A percentile compares a stretch with the other conserved stretches of the same genome.
Evolutionary conservation across 495 filamentous ascomycete genomes (phyloP).

Genomic region (Aspergillus olivimuriae): DNA sequence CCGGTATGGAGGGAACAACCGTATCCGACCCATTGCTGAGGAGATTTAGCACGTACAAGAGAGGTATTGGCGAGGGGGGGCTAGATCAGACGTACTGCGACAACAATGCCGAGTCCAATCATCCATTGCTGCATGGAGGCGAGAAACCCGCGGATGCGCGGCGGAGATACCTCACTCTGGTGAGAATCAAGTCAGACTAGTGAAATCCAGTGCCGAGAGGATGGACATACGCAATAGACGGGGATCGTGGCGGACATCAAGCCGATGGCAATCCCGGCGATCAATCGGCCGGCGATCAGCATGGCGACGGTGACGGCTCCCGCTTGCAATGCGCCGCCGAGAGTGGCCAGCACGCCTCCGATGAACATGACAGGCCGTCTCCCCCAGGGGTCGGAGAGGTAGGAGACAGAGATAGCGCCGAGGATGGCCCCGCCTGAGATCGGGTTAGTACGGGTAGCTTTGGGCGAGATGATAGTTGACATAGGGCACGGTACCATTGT

Average conservation of each 20-base stretch:
- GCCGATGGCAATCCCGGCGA: constrained; percentile 45
- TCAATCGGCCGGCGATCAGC: constrained; percentile 47
- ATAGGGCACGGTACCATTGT: constrained; percentile 25
- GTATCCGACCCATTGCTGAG: constrained; percentile 49
- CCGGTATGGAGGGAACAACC: constrained; percentile 43
- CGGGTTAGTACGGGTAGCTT: too few species aligned
- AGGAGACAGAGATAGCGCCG: constrained; percentile 41
- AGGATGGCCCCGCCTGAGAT: constrained; percentile 43
- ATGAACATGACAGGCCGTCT: constrained; percentile 42
- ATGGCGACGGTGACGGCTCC: constrained; percentile 45
- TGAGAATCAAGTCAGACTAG: constrained; percentile 6
- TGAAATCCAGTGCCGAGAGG: neutral
- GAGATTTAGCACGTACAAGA: too few species aligned
- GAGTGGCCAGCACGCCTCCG: constrained; percentile 37
- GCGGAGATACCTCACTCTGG: constrained; percentile 31
- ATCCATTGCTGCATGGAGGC: constrained; percentile 38
- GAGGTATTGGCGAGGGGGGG: too few species aligned
- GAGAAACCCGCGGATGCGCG: constrained; percentile 18
- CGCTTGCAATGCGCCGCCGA: constrained; percentile 45
- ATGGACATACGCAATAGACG: constrained; percentile 35
- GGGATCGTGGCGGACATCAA: constrained; percentile 46
- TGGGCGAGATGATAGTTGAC: neutral
- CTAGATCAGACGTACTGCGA: too few species aligned
- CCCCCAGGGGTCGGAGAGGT: constrained; percentile 40
- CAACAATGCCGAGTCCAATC: constrained; percentile 40